Conservation (phyloP, 108 stramenopile genomes). For the Cyclotella choctawhatcheeana region DNA sequence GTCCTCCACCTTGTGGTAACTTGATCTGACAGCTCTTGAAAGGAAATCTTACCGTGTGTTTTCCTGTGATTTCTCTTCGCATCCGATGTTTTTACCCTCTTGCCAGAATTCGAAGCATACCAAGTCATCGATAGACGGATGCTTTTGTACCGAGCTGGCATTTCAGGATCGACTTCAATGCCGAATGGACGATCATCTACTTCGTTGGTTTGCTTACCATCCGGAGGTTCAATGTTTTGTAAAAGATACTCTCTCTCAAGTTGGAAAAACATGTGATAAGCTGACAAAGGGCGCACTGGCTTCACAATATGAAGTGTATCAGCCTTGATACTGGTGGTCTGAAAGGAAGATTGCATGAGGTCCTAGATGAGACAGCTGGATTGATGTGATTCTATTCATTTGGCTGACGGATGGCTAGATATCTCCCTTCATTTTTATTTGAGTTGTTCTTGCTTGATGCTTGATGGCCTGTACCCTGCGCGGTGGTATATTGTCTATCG, state of each 20-base stretch:
- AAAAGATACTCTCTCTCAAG: background rate
- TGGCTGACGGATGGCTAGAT: too few species aligned
- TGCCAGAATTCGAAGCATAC: background rate
- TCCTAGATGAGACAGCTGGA: too few species aligned
- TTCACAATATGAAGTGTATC: too few species aligned
- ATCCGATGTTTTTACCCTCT: background rate
- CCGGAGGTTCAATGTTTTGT: background rate
- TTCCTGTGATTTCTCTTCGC: background rate
- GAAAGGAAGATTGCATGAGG: too few species aligned
- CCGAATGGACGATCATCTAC: background rate
- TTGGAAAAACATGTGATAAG: conserved; percentile 3
- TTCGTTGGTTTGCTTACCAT: background rate
- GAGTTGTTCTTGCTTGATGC: too few species aligned
- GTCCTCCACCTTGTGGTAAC: background rate
- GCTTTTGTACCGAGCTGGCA: background rate
- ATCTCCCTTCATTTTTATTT: too few species aligned
- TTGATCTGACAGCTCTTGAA: background rate
- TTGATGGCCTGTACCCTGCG: too few species aligned
- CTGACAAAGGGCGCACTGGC: background rate
- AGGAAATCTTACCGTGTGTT: conserved; percentile 1
- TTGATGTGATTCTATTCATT: too few species aligned
- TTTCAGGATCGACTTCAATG: background rate
- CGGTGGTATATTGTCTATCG: too few species aligned
- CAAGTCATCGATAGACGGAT: background rate
- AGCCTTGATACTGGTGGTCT: too few species aligned